Base-by-base conservation (phyloP, 805 yeast genomes). In the Sugiyamaella lignohabitans region DNA sequence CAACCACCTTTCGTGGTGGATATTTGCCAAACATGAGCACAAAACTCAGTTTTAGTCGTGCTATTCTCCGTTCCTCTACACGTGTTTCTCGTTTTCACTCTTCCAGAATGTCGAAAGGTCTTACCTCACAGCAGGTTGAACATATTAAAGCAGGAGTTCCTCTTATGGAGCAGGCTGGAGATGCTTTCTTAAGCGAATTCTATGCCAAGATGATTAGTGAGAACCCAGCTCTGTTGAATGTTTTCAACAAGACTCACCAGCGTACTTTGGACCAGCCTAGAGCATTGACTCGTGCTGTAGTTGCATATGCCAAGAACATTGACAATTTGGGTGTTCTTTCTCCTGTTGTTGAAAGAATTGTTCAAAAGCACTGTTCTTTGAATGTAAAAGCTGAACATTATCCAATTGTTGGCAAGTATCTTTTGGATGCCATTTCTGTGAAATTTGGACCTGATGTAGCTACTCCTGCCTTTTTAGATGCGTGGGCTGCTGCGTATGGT, bases 401-500 rank as follows among this genome's bases (percentile, higher is more conserved):
- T 55, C 77, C 79, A 19, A 69, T 78, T 53, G 87, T 82, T 27
- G 89, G 87, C 23, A 59, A 62, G 24, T 70, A 73, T 50, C 62
- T 84, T n/a, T 59, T 82, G 27, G 65, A 65, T 22, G 77, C 87
- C 11, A 70, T 84, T 62, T 59, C 62, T 36, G 72, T 73, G 46
- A 70, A 78, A 36, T 64, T 82, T 30, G 86, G 85, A 3, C 48
- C 48, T 3, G 72, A 66, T 38, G 72, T 69, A n/a, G 85, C 85
- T n/a, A 77, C 78, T 17, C 71, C 68, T 2, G 78, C 71, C 37
- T 75, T 83, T 10, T 54, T 80, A 39, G 71, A 66, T 21, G 86
- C 87, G 8, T 83, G 87, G 86, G 67, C 70, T 20, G 72, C 67
- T 37, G 88, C 89, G 3, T 82, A 83, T 60, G 74, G 73, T 32